phyloP scores from a whole-genome alignment of 495 filamentous ascomycete species.

The Podospora tetraspora region DNA sequence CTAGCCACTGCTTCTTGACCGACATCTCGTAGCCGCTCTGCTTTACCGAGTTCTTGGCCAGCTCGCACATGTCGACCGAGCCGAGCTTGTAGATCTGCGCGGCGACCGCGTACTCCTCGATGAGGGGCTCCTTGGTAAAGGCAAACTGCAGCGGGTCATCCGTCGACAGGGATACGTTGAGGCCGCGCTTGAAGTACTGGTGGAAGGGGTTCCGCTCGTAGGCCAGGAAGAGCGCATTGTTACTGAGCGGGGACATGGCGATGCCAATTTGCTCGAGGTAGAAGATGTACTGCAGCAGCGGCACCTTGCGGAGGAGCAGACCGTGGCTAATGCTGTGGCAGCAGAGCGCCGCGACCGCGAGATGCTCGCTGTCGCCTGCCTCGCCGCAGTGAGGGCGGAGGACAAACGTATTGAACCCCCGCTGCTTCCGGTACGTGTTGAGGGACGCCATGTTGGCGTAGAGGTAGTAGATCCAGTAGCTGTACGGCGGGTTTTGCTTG shows the following conservation, averaged over 20 bases:
- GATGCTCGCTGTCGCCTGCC: conserved; percentile 92
- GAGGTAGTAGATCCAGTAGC: conserved; percentile 97
- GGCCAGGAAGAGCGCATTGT: conserved; percentile 93
- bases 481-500: conserved; percentile 95
- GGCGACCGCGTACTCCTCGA: conserved; percentile 96
- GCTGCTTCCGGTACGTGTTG: conserved; percentile 82
- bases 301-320: conserved; percentile 86
- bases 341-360: conserved; percentile 86
- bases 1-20: conserved; percentile 87
- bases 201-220: conserved; percentile 97
- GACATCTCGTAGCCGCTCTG: conserved; percentile 91
- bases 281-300: conserved; percentile 91
- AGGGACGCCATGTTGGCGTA: conserved; percentile 91
- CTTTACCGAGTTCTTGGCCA: conserved; percentile 89
- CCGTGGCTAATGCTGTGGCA: conserved; percentile 98
- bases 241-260: conserved; percentile 96
- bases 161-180: conserved; percentile 94
- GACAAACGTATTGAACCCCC: conserved; percentile 93
- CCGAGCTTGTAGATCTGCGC: conserved; percentile 98
- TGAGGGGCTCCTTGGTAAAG: conserved; percentile 95
- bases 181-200: conserved; percentile 86
- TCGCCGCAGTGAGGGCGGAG: conserved; percentile 94
- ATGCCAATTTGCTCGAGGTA: conserved; percentile 98
- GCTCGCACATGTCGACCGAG: conserved; percentile 97
- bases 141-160: conserved; percentile 98